These are phyloP conservation scores for Sporothrix schenckii DNA, from an alignment of 2,329 filamentous ascomycete genomes.

Conservation along the genomic window DNA sequence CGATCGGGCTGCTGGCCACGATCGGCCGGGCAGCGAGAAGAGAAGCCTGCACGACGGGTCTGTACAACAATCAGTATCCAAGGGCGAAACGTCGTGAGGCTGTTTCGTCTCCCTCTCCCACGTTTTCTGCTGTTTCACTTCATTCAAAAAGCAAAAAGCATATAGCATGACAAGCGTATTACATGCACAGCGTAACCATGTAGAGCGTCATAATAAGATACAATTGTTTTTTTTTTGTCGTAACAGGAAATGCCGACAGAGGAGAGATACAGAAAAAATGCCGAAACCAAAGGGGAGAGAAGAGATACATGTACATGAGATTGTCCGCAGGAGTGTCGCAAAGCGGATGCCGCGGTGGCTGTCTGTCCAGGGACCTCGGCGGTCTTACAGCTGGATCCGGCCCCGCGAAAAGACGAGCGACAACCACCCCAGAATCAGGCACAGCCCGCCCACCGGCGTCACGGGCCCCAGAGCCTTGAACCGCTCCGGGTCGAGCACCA, in stretches of 20 bases:
- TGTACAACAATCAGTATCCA: neutral
- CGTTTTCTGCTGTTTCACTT: no score
- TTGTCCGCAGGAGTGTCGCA: neutral
- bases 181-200: neutral
- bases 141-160: no score
- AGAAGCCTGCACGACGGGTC: neutral
- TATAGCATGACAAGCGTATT: neutral
- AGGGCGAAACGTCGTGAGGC: neutral
- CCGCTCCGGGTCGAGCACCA: conserved; percentile 63
- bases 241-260: neutral
- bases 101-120: neutral
- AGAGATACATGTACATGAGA: neutral
- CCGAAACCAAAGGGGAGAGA: neutral
- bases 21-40: neutral
- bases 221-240: no score
- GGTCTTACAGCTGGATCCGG: conserved; percentile 22
- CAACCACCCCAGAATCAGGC: conserved; percentile 67
- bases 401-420: conserved; percentile 42
- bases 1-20: neutral
- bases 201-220: conserved; percentile 6
- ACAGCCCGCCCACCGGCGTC: conserved; percentile 66
- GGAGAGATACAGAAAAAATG: conserved; percentile 6
- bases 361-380: no score
- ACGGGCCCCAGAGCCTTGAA: conserved; percentile 65
- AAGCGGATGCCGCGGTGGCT: no score